Conservation (phyloP, 768 basidiomycete genomes). For the Boletus subparvulus region DNA sequence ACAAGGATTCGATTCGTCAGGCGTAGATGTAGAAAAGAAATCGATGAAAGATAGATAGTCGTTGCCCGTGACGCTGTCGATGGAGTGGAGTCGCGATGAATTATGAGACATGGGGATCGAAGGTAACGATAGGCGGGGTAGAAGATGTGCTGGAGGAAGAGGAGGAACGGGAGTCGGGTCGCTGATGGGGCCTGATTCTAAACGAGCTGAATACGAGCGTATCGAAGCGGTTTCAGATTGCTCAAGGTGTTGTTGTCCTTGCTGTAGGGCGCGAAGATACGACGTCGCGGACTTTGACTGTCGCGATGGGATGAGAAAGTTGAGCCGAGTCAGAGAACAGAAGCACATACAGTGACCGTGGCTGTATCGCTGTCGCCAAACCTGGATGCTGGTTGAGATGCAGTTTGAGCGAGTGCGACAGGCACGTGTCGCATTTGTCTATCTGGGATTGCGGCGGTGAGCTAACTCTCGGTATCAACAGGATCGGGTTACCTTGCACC, state of each 20-base stretch:
- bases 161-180: conserved; percentile 43
- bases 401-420: background rate
- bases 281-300: conserved; percentile 24
- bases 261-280: conserved; percentile 3
- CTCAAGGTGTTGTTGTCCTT: background rate
- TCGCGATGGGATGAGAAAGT: conserved; percentile 15
- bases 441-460: conserved; percentile 10
- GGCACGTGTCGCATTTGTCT: conserved; percentile 13
- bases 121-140: conserved; percentile 26
- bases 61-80: conserved; percentile 30
- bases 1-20: conserved; percentile 12
- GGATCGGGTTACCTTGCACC: conserved; percentile 23
- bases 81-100: conserved; percentile 14
- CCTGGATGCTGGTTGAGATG: conserved; percentile 13
- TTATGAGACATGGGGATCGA: conserved; percentile 20
- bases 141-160: conserved; percentile 34
- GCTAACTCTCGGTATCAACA: background rate
- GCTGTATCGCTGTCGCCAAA: conserved; percentile 25
- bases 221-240: conserved; percentile 11
- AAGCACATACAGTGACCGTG: conserved; percentile 14
- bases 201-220: conserved; percentile 28
- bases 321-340: background rate
- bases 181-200: conserved; percentile 30
- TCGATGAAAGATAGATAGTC: conserved; percentile 49
- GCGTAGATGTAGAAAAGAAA: conserved; percentile 35